Evolutionary conservation across 495 filamentous ascomycete species (phyloP).

Genomic region (Barbatosphaeria neglecta): DNA sequence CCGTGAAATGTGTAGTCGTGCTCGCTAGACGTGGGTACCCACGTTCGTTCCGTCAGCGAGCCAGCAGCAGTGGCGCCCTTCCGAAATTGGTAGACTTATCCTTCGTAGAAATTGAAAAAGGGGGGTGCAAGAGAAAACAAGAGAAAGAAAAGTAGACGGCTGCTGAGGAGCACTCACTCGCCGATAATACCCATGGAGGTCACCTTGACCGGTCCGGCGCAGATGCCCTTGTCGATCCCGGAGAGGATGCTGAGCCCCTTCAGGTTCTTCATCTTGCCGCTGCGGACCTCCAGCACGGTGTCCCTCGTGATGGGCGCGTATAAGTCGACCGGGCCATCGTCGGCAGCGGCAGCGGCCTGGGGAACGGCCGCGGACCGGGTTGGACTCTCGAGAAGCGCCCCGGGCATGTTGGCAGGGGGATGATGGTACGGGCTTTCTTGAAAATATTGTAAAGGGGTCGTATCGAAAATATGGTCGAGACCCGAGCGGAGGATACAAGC

Average conservation of each 20-base stretch:
- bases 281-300: slow-evolving; percentile 39
- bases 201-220: slow-evolving; percentile 27
- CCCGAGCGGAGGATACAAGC: too few species aligned
- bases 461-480: too few species aligned
- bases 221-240: slow-evolving; percentile 40
- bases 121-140: neutral
- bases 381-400: too few species aligned
- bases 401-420: too few species aligned
- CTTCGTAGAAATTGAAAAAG: neutral
- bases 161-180: slow-evolving; percentile 14
- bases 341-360: slow-evolving; percentile 1
- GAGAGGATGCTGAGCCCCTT: slow-evolving; percentile 27
- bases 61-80: too few species aligned
- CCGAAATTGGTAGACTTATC: too few species aligned
- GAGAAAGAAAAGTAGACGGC: neutral
- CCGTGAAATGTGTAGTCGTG: slow-evolving; percentile 45
- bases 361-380: neutral
- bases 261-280: slow-evolving; percentile 38
- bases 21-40: slow-evolving; percentile 14
- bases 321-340: slow-evolving; percentile 18
- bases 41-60: too few species aligned
- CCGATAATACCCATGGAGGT: slow-evolving; percentile 32
- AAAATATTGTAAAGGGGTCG: too few species aligned
- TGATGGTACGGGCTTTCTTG: too few species aligned
- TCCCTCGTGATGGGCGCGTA: slow-evolving; percentile 30